Evolutionary conservation across 805 yeast species (phyloP).

Genomic region (Yamadazyma nakazawae): DNA sequence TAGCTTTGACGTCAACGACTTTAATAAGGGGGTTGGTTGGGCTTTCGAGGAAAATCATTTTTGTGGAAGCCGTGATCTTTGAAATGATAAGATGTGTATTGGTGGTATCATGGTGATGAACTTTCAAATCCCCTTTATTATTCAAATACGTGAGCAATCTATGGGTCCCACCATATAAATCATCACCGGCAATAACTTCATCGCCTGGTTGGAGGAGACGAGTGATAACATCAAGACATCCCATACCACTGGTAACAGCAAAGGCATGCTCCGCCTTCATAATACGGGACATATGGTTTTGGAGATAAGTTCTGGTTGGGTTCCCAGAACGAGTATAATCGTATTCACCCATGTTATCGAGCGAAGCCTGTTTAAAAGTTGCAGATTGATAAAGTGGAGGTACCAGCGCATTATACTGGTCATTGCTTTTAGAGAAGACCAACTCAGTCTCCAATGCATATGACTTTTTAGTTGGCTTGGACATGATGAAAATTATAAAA

Average conservation of each 20-base stretch:
- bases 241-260: conserved; percentile 92
- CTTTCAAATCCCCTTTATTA: conserved; percentile 59
- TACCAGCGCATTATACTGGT: conserved; percentile 73
- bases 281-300: conserved; percentile 70
- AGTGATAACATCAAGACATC: conserved; percentile 81
- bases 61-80: conserved; percentile 56
- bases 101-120: conserved; percentile 81
- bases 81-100: conserved; percentile 56
- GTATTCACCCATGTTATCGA: conserved; percentile 66
- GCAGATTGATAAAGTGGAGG: conserved; percentile 92
- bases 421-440: conserved; percentile 57
- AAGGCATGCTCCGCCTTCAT: conserved; percentile 75
- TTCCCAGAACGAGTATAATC: conserved; percentile 89
- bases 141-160: conserved; percentile 73
- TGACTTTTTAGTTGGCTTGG: conserved; percentile 21
- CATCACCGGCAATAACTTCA: conserved; percentile 91
- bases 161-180: conserved; percentile 91
- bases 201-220: conserved; percentile 78
- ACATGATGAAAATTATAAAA: conserved; percentile 1
- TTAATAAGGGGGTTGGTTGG: conserved; percentile 94
- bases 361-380: conserved; percentile 81
- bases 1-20: conserved; percentile 72
- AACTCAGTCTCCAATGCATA: conserved; percentile 68
- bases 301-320: conserved; percentile 83
- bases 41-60: conserved; percentile 79